A percentile compares a stretch with the other conserved stretches of the same genome.
These are phyloP conservation scores for Eucalyptus polyanthemos DNA, from an alignment of 345 rosid species.

Conservation along the genomic window DNA sequence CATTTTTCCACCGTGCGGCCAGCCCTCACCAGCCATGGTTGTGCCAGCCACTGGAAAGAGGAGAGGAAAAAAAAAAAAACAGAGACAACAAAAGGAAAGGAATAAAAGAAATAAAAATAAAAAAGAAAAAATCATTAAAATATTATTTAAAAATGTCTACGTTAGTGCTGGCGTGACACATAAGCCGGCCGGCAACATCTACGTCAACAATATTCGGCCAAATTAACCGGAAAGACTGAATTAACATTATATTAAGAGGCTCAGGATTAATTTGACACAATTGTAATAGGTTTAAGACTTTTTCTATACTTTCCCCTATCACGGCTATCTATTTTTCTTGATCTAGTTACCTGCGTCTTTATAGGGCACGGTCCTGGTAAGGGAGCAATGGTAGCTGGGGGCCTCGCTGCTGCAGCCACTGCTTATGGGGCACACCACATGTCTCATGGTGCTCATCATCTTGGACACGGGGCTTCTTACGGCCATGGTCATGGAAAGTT, in stretches of 20 bases:
- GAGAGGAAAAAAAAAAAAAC: too few relatives aligned
- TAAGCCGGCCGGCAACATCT: neutral
- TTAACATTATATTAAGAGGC: too few relatives aligned
- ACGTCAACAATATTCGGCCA: neutral
- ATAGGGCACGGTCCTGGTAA: slow-evolving; percentile 36
- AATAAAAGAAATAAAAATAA: too few relatives aligned
- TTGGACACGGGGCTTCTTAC: slow-evolving; percentile 11
- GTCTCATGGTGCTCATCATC: slow-evolving; percentile 30
- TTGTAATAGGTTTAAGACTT: fast-evolving
- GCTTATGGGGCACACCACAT: slow-evolving; percentile 62
- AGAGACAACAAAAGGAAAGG: too few relatives aligned
- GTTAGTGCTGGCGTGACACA: fast-evolving
- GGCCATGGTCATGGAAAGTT: slow-evolving; percentile 52
- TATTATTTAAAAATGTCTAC: too few relatives aligned
- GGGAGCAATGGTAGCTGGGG: slow-evolving; percentile 64
- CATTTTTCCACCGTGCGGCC: neutral
- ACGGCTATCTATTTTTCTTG: neutral
- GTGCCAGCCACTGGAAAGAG: neutral
- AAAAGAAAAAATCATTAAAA: fast-evolving
- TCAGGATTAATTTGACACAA: neutral
- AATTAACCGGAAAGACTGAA: fast-evolving
- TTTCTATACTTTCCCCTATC: neutral
- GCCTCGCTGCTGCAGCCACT: slow-evolving; percentile 60
- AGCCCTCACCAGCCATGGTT: neutral
- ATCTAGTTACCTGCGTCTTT: neutral